phyloP scores from a whole-genome alignment of 1,284 basidiomycete species.

The Megacollybia platyphylla region DNA sequence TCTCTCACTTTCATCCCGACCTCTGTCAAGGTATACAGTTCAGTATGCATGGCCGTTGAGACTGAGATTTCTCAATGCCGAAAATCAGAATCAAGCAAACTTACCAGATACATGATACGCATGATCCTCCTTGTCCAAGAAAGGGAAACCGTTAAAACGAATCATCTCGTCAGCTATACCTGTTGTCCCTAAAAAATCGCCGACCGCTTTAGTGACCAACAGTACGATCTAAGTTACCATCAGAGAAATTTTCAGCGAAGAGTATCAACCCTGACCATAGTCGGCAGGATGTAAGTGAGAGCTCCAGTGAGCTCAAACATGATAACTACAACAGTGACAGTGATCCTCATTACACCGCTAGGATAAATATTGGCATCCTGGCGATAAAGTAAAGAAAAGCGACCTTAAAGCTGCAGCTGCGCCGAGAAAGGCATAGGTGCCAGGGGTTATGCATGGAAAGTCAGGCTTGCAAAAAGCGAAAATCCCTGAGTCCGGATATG shows the following conservation, averaged over 20 bases:
- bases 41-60: slow-evolving; percentile 78
- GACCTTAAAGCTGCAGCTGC: slow-evolving; percentile 90
- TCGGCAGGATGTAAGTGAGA: slow-evolving; percentile 93
- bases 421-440: slow-evolving; percentile 92
- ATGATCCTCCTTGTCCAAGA: slow-evolving; percentile 89
- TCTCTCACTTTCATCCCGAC: slow-evolving; percentile 68
- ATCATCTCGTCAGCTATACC: slow-evolving; percentile 98
- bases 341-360: slow-evolving; percentile 93
- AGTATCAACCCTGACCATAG: slow-evolving; percentile 62
- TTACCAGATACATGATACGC: slow-evolving; percentile 81
- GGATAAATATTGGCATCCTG: neutral
- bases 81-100: slow-evolving; percentile 1
- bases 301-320: slow-evolving; percentile 99
- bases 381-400: slow-evolving; percentile 11
- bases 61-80: slow-evolving; percentile 33
- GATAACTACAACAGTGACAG: slow-evolving; percentile 96
- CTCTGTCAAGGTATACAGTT: slow-evolving; percentile 63
- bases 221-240: slow-evolving; percentile 67
- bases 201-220: slow-evolving; percentile 92
- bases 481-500: slow-evolving; percentile 73
- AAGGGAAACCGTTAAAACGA: slow-evolving; percentile 93
- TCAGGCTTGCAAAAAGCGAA: slow-evolving; percentile 89
- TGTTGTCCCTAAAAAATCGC: slow-evolving; percentile 86
- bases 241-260: neutral
- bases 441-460: slow-evolving; percentile 94